Percentiles rank a stretch among this genome's conserved stretches.
Conservation (phyloP, 2,329 filamentous ascomycete genomes). For the Ceratocystis huliohia region DNA sequence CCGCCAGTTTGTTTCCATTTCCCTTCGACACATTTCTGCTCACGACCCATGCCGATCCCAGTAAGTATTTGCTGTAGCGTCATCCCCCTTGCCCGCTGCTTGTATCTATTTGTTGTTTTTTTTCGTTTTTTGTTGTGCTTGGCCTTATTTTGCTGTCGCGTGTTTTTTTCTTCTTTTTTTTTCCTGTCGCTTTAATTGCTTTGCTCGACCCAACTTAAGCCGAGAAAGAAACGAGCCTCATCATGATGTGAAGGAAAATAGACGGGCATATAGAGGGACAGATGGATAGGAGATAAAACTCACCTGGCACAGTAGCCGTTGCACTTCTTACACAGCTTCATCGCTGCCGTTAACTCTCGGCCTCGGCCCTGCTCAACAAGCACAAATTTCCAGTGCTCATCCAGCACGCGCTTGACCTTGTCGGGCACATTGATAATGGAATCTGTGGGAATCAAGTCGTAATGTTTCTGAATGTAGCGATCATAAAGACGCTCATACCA, state of each 20-base stretch:
- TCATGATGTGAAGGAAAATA: slow-evolving; percentile 7
- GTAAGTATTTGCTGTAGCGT: slow-evolving; percentile 1
- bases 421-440: slow-evolving; percentile 93
- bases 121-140: neutral
- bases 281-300: slow-evolving; percentile 25
- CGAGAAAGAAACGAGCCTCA: neutral
- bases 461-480: slow-evolving; percentile 94
- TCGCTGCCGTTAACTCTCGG: slow-evolving; percentile 89
- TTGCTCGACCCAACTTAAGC: neutral
- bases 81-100: slow-evolving; percentile 15
- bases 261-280: neutral
- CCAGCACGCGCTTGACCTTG: slow-evolving; percentile 87
- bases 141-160: neutral
- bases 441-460: slow-evolving; percentile 85
- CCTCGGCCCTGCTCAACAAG: slow-evolving; percentile 85
- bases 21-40: neutral
- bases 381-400: slow-evolving; percentile 94
- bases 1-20: slow-evolving; percentile 2
- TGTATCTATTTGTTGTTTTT: slow-evolving; percentile 2
- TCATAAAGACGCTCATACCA: slow-evolving; percentile 98
- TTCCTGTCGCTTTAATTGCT: neutral
- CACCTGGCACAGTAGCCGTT: slow-evolving; percentile 82
- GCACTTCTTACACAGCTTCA: slow-evolving; percentile 93
- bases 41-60: slow-evolving; percentile 8
- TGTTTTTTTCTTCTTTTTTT: neutral